Percentiles rank a stretch among this genome's conserved stretches.
Conservation (phyloP, 805 yeast genomes). For the Kodamaea kaohsiungensis region DNA sequence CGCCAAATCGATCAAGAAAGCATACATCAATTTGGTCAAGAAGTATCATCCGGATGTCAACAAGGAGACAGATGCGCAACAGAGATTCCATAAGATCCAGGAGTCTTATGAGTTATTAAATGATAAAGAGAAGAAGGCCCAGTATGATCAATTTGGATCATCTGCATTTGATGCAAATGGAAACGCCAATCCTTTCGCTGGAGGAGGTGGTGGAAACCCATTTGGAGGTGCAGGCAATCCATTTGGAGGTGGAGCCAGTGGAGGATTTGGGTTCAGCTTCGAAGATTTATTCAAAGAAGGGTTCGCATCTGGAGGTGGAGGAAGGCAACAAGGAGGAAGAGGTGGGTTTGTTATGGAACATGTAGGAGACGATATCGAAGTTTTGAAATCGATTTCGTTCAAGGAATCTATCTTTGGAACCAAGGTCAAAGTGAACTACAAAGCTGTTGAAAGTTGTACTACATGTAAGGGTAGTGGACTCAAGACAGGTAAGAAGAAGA, state of each 20-base stretch:
- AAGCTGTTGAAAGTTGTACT: slow-evolving; percentile 72
- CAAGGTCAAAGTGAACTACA: slow-evolving; percentile 63
- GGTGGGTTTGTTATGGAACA: slow-evolving; percentile 67
- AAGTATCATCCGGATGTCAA: slow-evolving; percentile 96
- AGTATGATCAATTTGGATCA: slow-evolving; percentile 90
- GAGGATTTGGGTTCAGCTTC: slow-evolving; percentile 51
- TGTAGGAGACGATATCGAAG: slow-evolving; percentile 87
- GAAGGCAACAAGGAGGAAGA: slow-evolving; percentile 39
- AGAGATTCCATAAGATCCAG: slow-evolving; percentile 87
- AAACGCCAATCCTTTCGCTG: slow-evolving; percentile 49
- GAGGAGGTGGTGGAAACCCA: slow-evolving; percentile 37
- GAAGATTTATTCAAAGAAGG: slow-evolving; percentile 51
- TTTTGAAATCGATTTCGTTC: slow-evolving; percentile 69
- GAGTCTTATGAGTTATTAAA: slow-evolving; percentile 91
- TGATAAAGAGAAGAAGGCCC: slow-evolving; percentile 80
- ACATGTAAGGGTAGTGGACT: slow-evolving; percentile 87
- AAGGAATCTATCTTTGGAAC: slow-evolving; percentile 88
- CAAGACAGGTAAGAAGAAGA: slow-evolving; percentile 69
- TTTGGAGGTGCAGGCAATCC: slow-evolving; percentile 44
- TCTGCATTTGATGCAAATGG: slow-evolving; percentile 73
- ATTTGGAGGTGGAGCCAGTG: slow-evolving; percentile 47
- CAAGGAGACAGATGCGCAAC: slow-evolving; percentile 85
- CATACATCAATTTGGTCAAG: slow-evolving; percentile 91
- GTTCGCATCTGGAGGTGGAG: slow-evolving; percentile 42
- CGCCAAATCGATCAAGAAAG: slow-evolving; percentile 86